Base-by-base conservation (phyloP, 371 early-diverging fungal species). In the Apophysomyces ossiformis region DNA sequence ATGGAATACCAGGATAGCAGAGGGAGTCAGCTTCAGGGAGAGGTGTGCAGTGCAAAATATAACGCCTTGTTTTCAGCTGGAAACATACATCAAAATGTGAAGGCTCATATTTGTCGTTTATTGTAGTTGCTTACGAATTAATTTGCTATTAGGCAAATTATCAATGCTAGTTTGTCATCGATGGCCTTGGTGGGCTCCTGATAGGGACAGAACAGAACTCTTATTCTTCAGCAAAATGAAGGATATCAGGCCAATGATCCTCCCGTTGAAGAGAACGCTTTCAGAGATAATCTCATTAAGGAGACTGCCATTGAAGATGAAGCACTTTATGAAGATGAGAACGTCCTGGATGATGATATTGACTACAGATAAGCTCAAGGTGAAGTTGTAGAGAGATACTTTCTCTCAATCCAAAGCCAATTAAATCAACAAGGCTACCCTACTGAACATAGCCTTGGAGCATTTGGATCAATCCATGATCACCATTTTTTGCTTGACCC, bases 1-100 rank as follows among this genome's bases (percentile, higher is more conserved):
- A 69, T 0, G 70, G 66, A 0, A 69, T 46, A 38, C 70, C 70
- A 38, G 65, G 66, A 59, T 69, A 69, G 1, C 39, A 39, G 39
- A 11, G 11, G 39, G 39, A 39, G 39, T 39, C 39, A 39, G n/a
- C 46, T 46, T 12, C 46, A 4, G 46, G 46, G n/a, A 46, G 12
- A 12, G 46, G n/a, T 12, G 46, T 46, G n/a, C 46, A n/a, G n/a
- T n/a, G n/a, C 46, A 46, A n/a, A 15, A n/a, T n/a, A 46, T 15
- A 46, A 46, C n/a, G 46, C 46, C 46, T 46, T 16, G 46, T 46
- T n/a, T 46, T 46, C 15, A n/a, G 7, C 46, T 46, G 46, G 16
- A 46, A 46, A 46, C 15, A 46, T 46, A 5, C 46, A 46, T 15
- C 46, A 46, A 15, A n/a, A 9, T 46, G 46, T 46, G 46, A n/a